Base-by-base conservation (phyloP, 345 rosid genomes). In the Hirschfeldia incana region DNA sequence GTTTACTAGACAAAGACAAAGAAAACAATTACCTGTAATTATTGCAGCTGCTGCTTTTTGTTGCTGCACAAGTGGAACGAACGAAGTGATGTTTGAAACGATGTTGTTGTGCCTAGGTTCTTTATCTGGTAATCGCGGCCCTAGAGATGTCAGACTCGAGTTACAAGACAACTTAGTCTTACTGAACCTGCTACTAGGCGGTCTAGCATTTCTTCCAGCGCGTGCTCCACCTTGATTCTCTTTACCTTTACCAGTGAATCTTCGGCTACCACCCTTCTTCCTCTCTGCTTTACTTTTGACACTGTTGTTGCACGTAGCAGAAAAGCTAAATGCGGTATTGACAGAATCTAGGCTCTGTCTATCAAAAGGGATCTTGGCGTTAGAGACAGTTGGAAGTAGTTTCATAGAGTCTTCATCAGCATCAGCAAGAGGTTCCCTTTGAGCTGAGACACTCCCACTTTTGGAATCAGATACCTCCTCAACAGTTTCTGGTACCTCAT, bases 11-110 rank as follows among this genome's bases (percentile, higher is more conserved):
- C 57, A 29, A 17, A 34, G 59, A 28, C 57, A 29, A 17, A 80
- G 67, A 65, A 28, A 80, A 26, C 39, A 60, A 27, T 66, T 82
- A 89, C 97, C 99, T 78, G 93, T 83, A 67, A 83, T 74, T 44
- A 87, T 76, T 59, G 85, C 87, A 75, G 89, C 84, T 68, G 84
- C 89, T 83, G 81, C 89, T 81, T 90, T 93, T 61, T 77, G 81
- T 83, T 88, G 94, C 79, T 89, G 97, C 84, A 92, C 91, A 69
- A 93, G 85, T 10, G 98, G 94, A 72, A 96, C 51, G 69, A 96
- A 92, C 4, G 99, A 93, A 85, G 88, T 75, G 37, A 92, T 60
- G 77, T 92, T 88, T 58, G 92, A 89, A 39, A 92, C 97, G 30
- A 96, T 88, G 74, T 93, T 93, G 82, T 85, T 91, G 77, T 59